Evolutionary conservation across 768 basidiomycete genomes (phyloP), one percentile per base, ranked within the genome.

Genomic region (Scleroderma citrinum): DNA sequence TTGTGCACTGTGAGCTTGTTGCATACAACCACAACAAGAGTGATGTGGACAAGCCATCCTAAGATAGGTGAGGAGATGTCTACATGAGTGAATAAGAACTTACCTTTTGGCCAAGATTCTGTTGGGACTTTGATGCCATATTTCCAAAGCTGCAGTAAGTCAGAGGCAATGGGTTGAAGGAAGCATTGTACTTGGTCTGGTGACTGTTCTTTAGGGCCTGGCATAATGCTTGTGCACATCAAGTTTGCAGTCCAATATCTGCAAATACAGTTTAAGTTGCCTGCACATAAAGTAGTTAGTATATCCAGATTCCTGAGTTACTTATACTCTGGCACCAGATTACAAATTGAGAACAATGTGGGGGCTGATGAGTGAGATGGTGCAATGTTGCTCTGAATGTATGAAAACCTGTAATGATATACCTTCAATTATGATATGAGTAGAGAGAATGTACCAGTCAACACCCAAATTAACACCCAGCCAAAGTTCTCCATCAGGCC

Each of bases 1-100:
- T 71, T 71, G 46, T 67, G 65, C 2, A 64, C 65, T 2, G 70
- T 70, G 1, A 69, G 70, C 39, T 70, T 69, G 46, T 71, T 65
- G 39, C 70, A 73, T 14, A 65, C 52, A n/a, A 73, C 54, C 0
- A 60, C 64, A 6, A 70, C 58, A 0, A 71, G 52, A 2, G 63
- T 57, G 4, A 70, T 59, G 0, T 65, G 58, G 8, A 70, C 5
- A 17, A 35, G 34, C 1, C 34, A 2, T 14, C 34, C 5, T 35
- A 35, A 5, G 6, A 14, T 35, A 17, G 7, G 6, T 35, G 34
- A 35, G 34, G 7, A 35, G 34, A 14, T 35, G 6, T 35, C 5
- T 35, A 17, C 1, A 45, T 8, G 16, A 13, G 7, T 10, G 30
- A 5, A 20, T 19, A 21, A 1, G 8, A 8, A 29, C 44, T 35